Evolutionary conservation across 108 stramenopile species (phyloP).

Genomic region (Bacterosira constricta): DNA sequence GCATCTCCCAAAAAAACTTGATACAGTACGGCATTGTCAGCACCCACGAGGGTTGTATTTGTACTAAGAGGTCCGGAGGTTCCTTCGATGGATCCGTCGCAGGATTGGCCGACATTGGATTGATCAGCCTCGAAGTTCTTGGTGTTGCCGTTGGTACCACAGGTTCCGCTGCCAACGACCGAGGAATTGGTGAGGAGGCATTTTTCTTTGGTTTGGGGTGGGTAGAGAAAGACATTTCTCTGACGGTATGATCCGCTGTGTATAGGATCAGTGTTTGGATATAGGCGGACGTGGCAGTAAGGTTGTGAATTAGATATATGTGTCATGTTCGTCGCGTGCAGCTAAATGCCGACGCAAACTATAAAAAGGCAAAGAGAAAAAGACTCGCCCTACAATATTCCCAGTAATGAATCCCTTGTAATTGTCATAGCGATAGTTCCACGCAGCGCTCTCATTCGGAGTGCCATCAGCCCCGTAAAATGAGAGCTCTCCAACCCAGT

Average conservation of each 20-base stretch:
- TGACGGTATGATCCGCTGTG: conserved; percentile 53
- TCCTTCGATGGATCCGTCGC: conserved; percentile 35
- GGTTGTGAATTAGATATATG: not conserved
- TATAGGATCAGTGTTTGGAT: too few relatives aligned
- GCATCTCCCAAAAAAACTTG: conserved; percentile 32
- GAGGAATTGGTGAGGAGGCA: not conserved
- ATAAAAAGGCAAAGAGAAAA: too few relatives aligned
- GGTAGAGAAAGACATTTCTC: conserved; percentile 54
- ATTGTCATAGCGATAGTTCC: conserved; percentile 38
- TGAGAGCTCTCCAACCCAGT: conserved; percentile 55
- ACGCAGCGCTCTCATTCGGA: not conserved
- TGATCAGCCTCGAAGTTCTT: conserved; percentile 51
- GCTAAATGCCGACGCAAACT: not conserved
- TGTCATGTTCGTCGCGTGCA: not conserved
- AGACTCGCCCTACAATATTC: conserved; percentile 20
- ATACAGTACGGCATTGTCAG: conserved; percentile 52
- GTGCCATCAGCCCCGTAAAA: conserved; percentile 30
- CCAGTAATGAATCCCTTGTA: conserved; percentile 46
- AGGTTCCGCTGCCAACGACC: conserved; percentile 43
- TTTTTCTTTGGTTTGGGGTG: conserved; percentile 14
- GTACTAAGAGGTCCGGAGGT: conserved; percentile 9
- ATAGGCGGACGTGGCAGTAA: not conserved
- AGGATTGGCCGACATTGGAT: conserved; percentile 19
- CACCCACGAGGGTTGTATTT: conserved; percentile 30
- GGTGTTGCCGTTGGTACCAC: conserved; percentile 50